Evolutionary conservation across 176 grass and related monocot species (phyloP).

Genomic region (Carex cristatella): DNA sequence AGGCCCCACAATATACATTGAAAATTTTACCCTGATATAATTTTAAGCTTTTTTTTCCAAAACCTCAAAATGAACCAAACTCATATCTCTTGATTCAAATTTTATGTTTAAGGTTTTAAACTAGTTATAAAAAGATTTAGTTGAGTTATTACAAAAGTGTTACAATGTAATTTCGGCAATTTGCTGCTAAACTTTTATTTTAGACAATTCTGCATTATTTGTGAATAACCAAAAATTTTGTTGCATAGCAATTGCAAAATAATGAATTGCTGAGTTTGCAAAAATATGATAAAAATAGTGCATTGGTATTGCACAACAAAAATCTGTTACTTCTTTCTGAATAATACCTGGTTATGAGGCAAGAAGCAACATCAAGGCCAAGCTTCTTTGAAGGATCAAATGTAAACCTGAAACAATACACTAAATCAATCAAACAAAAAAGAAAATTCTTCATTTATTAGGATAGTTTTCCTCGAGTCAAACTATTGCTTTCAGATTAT

Average conservation of each 20-base stretch:
- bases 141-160: neutral
- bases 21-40: neutral
- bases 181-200: neutral
- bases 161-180: neutral
- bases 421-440: neutral
- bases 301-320: neutral
- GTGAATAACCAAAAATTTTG: neutral
- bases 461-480: neutral
- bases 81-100: neutral
- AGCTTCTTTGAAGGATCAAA: constrained; percentile 82
- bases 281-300: neutral
- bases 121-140: neutral
- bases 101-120: neutral
- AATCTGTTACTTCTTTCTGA: neutral
- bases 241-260: neutral
- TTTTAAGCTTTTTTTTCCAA: neutral
- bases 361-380: constrained; percentile 92
- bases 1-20: neutral
- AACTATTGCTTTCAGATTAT: neutral
- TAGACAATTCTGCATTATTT: neutral
- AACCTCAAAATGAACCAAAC: neutral
- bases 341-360: constrained; percentile 81
- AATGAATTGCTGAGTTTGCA: neutral
- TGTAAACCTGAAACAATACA: constrained; percentile 53
- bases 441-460: neutral